Evolutionary conservation across 495 filamentous ascomycete species (phyloP), one percentile per base, ranked within the genome.

Genomic region (Schizothecium vesticola): DNA sequence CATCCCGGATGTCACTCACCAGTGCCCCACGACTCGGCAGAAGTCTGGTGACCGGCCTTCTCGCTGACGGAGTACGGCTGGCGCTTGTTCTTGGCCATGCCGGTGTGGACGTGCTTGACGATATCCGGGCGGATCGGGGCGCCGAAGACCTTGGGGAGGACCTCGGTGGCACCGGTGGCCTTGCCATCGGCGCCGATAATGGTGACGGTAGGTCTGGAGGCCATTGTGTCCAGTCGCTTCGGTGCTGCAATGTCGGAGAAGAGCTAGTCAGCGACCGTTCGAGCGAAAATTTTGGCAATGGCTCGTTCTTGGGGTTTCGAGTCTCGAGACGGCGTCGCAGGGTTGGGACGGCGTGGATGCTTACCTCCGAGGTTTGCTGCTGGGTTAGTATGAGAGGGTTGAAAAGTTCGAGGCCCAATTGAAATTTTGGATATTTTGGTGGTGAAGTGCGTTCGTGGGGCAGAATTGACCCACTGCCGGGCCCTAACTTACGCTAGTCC

Each of bases 41-140:
- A 97, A 75, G 95, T 99, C 84, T 99, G 95, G 84, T 99, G 96
- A 85, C 95, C 95, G 80, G 95, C 95, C 89, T 99, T 99, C 91
- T 97, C 94, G 89, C 92, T 97, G 87, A 99, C 95, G 76, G 95
- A 90, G 84, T 99, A 99, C 68, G 95, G 94, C 87, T 99, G 95
- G 81, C 95, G 90, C 90, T 96, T 97, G 89, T 99, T 99, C 91
- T 97, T 99, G 79, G 94, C 94, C 89, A 99, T 96, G 77, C 96
- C 96, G 77, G 92, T 94, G 87, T 99, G 95, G 76, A 98, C 95
- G 80, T 91, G 90, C 88, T 98, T 95, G 76, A 99, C 96, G 78
- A 99, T 97, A 84, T 99, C 95, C 74, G 92, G 92, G 82, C 95
- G 96, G 86, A 99, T 98, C 69, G 96, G 95, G 70, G 92, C 86